Percentiles rank a stretch among this genome's conserved stretches.
Conservation (phyloP, 345 rosid species). For the Streptanthus diversifolius region DNA sequence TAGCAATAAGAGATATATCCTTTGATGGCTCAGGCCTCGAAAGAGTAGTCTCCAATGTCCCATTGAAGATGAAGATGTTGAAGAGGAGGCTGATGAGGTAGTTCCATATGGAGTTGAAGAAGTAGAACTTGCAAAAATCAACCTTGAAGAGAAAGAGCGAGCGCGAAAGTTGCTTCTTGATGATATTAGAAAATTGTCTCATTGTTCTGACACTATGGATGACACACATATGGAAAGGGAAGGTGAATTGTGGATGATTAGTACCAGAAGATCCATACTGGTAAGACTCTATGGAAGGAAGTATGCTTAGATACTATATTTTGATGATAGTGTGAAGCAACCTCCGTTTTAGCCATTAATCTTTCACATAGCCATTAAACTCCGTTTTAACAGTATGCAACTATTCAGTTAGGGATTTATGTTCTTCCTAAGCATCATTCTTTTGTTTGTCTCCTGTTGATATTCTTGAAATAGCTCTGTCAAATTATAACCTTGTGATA, state of each 20-base stretch:
- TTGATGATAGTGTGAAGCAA: not conserved
- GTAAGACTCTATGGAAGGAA: conserved; percentile 33
- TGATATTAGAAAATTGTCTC: conserved; percentile 77
- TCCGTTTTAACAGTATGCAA: not conserved
- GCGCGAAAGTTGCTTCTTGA: conserved; percentile 67
- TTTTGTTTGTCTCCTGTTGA: not conserved
- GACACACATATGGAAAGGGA: conserved; percentile 42
- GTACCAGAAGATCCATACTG: conserved; percentile 42
- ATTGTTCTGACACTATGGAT: conserved; percentile 46
- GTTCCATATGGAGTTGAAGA: conserved; percentile 98
- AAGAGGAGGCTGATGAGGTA: conserved; percentile 95
- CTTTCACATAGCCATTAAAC: not conserved
- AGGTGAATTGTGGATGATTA: conserved; percentile 46
- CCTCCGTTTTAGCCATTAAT: not conserved
- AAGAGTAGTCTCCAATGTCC: conserved; percentile 83
- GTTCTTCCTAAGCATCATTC: not conserved
- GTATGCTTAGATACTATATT: conserved; percentile 1
- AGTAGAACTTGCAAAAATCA: conserved; percentile 88
- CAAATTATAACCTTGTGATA: not conserved
- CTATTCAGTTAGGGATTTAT: conserved; percentile 1
- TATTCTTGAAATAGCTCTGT: not conserved
- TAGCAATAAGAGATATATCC: not conserved
- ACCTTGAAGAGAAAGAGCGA: conserved; percentile 76
- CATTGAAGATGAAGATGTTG: conserved; percentile 91
- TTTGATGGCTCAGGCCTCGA: conserved; percentile 69